A percentile compares a stretch with the other conserved stretches of the same genome.
Evolutionary conservation across 371 early-diverging fungal genomes (phyloP).

Genomic region (Capniomyces stellatus): DNA sequence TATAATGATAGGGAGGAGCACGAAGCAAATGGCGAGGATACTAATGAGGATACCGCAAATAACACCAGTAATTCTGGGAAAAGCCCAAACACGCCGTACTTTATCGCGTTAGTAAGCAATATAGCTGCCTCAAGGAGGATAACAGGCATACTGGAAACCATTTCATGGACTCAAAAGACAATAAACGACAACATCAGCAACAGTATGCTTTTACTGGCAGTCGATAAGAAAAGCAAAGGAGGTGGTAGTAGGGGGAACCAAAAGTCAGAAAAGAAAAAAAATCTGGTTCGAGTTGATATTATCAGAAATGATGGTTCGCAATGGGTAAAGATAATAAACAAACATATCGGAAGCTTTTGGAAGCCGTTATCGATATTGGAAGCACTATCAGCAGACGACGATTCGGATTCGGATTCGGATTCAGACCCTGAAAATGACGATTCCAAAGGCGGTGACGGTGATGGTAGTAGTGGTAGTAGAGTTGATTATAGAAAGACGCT

Average conservation of each 20-base stretch:
- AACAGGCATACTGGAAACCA: not conserved
- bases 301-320: not conserved
- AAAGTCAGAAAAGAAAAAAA: not conserved
- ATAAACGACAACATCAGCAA: too few species aligned
- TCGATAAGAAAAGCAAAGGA: too few species aligned
- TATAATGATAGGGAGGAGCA: too few species aligned
- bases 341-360: not conserved
- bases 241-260: not conserved
- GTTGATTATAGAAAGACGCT: too few species aligned
- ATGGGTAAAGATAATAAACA: conserved; percentile 3
- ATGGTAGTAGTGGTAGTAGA: too few species aligned
- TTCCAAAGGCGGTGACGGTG: too few species aligned
- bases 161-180: too few species aligned
- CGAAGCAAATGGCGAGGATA: too few species aligned
- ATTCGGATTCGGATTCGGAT: not conserved
- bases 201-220: too few species aligned
- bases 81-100: not conserved
- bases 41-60: not conserved
- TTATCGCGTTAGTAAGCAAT: not conserved
- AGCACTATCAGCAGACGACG: not conserved
- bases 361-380: not conserved
- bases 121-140: not conserved
- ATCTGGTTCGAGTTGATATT: not conserved
- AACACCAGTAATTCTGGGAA: not conserved
- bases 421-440: not conserved